phyloP scores from a whole-genome alignment of 73 alveolate genomes.

The Urostyla sp. region DNA sequence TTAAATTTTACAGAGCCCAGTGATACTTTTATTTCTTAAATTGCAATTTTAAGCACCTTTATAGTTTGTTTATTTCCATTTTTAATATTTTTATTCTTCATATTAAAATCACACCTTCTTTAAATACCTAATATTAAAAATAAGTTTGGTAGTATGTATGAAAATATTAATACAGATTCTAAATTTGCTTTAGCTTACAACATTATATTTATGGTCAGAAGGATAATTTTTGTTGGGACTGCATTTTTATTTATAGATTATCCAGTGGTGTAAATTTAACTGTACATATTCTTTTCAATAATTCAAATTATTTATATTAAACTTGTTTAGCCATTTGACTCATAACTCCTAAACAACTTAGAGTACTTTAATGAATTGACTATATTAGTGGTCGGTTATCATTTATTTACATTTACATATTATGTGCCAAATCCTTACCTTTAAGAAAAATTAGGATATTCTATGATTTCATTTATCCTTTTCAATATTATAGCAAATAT shows the following conservation, averaged over 20 bases:
- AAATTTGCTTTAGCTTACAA: background rate
- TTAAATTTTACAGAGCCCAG: background rate
- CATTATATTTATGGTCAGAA: background rate
- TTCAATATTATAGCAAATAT: constrained; percentile 19
- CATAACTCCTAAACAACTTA: background rate
- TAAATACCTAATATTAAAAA: background rate
- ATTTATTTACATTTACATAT: constrained; percentile 4
- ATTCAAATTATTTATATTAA: constrained; percentile 1
- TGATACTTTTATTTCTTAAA: background rate
- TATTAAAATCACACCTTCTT: background rate
- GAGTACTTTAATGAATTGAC: constrained; percentile 22
- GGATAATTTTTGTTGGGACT: constrained; percentile 6
- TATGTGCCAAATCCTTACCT: constrained; percentile 2
- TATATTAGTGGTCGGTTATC: constrained; percentile 20
- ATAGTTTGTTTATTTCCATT: background rate
- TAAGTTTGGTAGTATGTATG: constrained; percentile 9
- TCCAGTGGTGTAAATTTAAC: constrained; percentile 17
- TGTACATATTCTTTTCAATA: constrained; percentile 10
- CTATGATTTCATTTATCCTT: constrained; percentile 1
- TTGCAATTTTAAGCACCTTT: background rate
- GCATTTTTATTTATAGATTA: background rate
- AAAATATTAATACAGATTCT: constrained; percentile 4
- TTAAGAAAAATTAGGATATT: background rate
- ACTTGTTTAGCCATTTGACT: constrained; percentile 11
- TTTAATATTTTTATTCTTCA: background rate